Percentiles rank a stretch among this genome's conserved stretches.
Evolutionary conservation across 495 filamentous ascomycete species (phyloP).

Genomic region (Penicillium silybi): DNA sequence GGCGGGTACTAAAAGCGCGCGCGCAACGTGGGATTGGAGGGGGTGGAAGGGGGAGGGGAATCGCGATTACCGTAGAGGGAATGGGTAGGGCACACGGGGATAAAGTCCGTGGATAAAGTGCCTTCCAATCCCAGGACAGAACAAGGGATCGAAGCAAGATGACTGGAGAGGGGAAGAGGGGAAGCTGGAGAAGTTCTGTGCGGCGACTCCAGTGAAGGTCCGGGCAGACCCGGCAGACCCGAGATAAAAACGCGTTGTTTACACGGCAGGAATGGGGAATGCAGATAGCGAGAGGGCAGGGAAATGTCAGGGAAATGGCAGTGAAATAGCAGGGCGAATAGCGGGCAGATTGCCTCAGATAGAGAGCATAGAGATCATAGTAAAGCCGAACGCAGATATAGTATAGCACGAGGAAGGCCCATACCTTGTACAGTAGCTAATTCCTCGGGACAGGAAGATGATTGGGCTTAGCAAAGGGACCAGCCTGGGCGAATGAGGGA

Average conservation of each 20-base stretch:
- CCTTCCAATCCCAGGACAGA: constrained; percentile 16
- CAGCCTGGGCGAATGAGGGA: constrained; percentile 6
- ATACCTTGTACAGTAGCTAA: neutral
- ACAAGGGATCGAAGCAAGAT: constrained; percentile 25
- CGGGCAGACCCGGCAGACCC: constrained; percentile 32
- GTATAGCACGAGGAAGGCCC: neutral
- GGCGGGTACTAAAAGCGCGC: constrained; percentile 15
- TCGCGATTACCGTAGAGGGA: neutral
- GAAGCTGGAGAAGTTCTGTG: constrained; percentile 7
- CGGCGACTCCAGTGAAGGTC: neutral
- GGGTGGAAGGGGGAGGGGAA: constrained; percentile 5
- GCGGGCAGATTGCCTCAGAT: too few species aligned
- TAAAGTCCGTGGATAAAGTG: constrained; percentile 12
- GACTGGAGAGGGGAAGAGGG: constrained; percentile 24
- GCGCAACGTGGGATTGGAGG: constrained; percentile 29
- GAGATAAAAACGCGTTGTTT: constrained; percentile 12
- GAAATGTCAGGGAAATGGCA: neutral
- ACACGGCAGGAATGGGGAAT: constrained; percentile 8
- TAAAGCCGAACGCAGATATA: neutral
- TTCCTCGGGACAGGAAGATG: neutral
- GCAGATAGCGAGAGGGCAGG: neutral
- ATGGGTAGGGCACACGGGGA: neutral
- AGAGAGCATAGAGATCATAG: neutral
- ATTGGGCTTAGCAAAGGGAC: neutral
- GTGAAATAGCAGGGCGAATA: neutral